A percentile compares a stretch with the other conserved stretches of the same genome.
These are phyloP conservation scores for Lactarius indigo DNA, from an alignment of 768 basidiomycete species.

Conservation along the genomic window DNA sequence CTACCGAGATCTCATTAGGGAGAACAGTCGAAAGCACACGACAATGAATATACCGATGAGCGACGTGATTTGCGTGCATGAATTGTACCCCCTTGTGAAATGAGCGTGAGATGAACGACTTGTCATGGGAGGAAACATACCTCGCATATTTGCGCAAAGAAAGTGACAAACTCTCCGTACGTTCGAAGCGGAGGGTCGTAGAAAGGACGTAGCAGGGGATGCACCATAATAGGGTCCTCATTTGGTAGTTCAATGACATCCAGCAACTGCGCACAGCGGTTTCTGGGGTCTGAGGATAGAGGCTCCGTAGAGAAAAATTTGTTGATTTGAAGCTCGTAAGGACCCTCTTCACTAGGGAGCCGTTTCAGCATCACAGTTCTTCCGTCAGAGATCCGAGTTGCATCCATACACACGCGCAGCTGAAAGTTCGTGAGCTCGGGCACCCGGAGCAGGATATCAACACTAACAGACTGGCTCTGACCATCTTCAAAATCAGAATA, in stretches of 20 bases:
- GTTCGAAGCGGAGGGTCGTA: conserved; percentile 34
- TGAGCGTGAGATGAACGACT: too few relatives aligned
- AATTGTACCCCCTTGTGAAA: conserved; percentile 8
- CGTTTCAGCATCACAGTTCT: conserved; percentile 10
- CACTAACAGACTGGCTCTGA: not conserved
- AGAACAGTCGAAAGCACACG: not conserved
- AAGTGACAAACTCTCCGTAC: conserved; percentile 36
- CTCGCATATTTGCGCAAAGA: conserved; percentile 36
- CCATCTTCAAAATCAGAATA: conserved; percentile 4
- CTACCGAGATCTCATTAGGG: not conserved
- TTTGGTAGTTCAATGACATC: conserved; percentile 28
- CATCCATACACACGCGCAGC: conserved; percentile 9
- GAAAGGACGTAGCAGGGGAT: conserved; percentile 32
- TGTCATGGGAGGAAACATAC: conserved; percentile 23
- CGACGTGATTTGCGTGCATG: conserved; percentile 20
- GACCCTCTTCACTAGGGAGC: not conserved
- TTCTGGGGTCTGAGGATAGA: conserved; percentile 28
- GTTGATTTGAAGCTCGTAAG: conserved; percentile 13
- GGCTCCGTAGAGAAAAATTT: conserved; percentile 19
- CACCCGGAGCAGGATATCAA: rapidly evolving
- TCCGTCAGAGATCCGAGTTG: conserved; percentile 17
- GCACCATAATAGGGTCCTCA: conserved; percentile 31
- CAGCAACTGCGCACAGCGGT: conserved; percentile 28
- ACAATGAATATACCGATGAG: conserved; percentile 11
- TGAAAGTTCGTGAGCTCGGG: not conserved